Evolutionary conservation across 371 early-diverging fungal species (phyloP), one percentile per base, ranked within the genome.

Genomic region (Syncephalastrum sp.): DNA sequence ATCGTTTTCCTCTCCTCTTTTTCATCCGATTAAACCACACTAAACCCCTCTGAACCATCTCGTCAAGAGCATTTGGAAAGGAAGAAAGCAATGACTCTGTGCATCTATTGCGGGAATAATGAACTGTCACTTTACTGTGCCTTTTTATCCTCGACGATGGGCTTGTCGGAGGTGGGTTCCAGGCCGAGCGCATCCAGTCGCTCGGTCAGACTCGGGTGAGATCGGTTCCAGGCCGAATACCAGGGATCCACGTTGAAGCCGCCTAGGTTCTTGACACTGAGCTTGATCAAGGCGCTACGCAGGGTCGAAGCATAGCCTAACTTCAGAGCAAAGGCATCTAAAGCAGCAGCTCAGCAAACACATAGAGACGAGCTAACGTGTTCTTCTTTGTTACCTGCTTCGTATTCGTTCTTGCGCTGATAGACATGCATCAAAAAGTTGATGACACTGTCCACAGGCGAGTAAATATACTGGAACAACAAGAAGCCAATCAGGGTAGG

Each of bases 201-300:
- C 73, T 99, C 98, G 0, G 93, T 84, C 23, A 98, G 68, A 48
- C 95, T 94, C 45, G 99, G 99, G 67, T 98, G 98, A 8, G 91
- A 91, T 64, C 93, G 90, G 59, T 97, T 88, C 82, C 90, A 94
- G n/a, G 91, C 91, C 23, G 95, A 94, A 70, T 95, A 95, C 65
- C 90, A 82, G 51, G 83, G 76, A 73, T 99, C 98, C 6, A 94
- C 89, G 62, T 91, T 93, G 74, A 96, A 80, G 47, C 90, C 89
- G 42, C 91, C 86, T 68, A 90, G 75, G 74, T 99, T 99, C 83
- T 96, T 91, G 15, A 87, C 82, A 57, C 93, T 89, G 24, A 99
- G 68, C 69, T 97, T 97, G 62, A 96, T 90, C 59, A 99, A 77
- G 6, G 88, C 95, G 47, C 83, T 82, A 23, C 84, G 84, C 44